Percentiles rank a stretch among this genome's conserved stretches.
These are phyloP conservation scores for Skeletonema costatum DNA, from an alignment of 108 stramenopile species.

Conservation along the genomic window DNA sequence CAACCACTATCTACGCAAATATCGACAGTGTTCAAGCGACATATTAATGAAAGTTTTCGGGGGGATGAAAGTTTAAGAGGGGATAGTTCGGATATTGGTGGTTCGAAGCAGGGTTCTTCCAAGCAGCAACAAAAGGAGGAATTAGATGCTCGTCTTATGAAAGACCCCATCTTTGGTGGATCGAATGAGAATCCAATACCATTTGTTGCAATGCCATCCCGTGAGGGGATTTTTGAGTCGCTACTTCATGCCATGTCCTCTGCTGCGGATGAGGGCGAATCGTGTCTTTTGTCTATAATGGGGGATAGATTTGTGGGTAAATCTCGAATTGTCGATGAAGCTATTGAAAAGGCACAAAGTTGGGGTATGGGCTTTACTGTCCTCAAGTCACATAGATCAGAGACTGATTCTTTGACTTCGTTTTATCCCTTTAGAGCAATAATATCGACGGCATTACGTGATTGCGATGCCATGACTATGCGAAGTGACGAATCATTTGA, in stretches of 20 bases:
- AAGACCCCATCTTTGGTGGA: conserved; percentile 32
- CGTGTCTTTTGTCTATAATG: conserved; percentile 17
- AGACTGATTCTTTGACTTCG: conserved; percentile 14
- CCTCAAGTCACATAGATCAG: conserved; percentile 26
- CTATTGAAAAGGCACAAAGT: conserved; percentile 15
- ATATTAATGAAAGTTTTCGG: no score
- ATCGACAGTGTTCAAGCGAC: not conserved
- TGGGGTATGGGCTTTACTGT: conserved; percentile 28
- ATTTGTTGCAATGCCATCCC: conserved; percentile 28
- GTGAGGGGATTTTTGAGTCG: conserved; percentile 16
- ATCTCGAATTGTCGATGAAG: conserved; percentile 22
- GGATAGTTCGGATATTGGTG: not conserved
- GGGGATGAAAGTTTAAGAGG: not conserved
- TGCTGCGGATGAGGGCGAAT: conserved; percentile 29
- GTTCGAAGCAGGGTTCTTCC: not conserved
- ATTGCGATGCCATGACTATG: conserved; percentile 18
- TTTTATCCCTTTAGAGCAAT: conserved; percentile 39
- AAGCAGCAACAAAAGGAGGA: not conserved
- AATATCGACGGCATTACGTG: conserved; percentile 21
- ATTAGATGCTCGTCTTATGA: not conserved
- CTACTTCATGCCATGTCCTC: conserved; percentile 15
- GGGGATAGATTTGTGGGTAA: conserved; percentile 38
- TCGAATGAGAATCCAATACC: conserved; percentile 3
- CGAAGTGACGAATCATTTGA: not conserved
- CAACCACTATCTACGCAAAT: not conserved